Evolutionary conservation across 441 rosid genomes (phyloP), one percentile per base, ranked within the genome.

Genomic region (Pelargonium cotyledonis): DNA sequence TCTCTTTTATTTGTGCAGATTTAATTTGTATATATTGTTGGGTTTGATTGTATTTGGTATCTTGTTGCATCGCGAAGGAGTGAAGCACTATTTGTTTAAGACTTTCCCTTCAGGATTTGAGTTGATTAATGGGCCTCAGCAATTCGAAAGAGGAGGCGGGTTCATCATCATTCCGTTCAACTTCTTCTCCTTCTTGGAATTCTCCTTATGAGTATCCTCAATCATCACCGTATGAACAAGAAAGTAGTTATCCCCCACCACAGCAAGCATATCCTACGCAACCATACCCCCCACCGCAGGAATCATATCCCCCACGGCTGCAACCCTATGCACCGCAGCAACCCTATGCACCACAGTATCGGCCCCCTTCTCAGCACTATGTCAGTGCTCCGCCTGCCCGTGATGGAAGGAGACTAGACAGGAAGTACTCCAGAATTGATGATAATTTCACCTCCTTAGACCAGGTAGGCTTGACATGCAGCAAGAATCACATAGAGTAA

Each of bases 371-470:
- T 51, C 91, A 79, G 40, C 76, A 69, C 62, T 60, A 70, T 68
- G 79, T 68, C 3, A 57, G 61, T 14, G 65, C 67, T 40, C 46
- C 8, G 5, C 40, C 60, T 4, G 47, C 49, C 15, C 65, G 58
- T 68, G 79, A 80, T 70, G 80, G 70, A 70, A 90, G 79, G 83
- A 83, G 46, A 70, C 80, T 88, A 70, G 96, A 95, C 8, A 78
- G 90, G 63, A 89, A 78, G 83, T 91, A 79, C 68, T 95, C 97
- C 0, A 84, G 80, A 71, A 88, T 94, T 77, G 85, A 95, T 2
- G 99, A 94, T 75, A 68, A 87, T 70, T 95, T 82, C 85, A 85
- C 77, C 67, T 87, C 99, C 53, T 83, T 95, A 68, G 92, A 86
- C 4, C 88, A 95, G 94, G 99, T 95, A 77, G 75, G 73, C 16